Conservation (phyloP, 2,329 filamentous ascomycete genomes). For the Beauveria varroae region DNA sequence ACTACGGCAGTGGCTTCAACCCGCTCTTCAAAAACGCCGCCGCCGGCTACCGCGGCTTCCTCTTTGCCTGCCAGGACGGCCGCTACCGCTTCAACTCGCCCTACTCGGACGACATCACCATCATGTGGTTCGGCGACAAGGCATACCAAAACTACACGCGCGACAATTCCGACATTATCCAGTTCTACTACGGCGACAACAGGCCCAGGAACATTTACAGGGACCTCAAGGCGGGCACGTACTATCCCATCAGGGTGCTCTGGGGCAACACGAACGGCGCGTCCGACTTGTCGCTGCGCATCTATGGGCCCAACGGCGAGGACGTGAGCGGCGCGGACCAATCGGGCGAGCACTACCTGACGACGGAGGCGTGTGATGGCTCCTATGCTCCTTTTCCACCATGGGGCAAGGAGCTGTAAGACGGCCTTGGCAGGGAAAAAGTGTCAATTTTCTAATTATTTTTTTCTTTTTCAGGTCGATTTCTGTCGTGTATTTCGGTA, state of each 20-base stretch:
- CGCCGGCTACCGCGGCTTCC: constrained; percentile 10
- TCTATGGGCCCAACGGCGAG: constrained; percentile 10
- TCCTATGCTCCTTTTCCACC: constrained; percentile 5
- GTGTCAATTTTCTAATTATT: background rate
- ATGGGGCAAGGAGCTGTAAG: background rate
- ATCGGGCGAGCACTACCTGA: constrained; percentile 6
- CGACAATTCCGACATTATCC: constrained; percentile 11
- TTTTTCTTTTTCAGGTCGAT: background rate
- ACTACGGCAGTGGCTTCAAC: background rate
- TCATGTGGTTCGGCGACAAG: constrained; percentile 12
- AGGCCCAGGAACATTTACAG: background rate
- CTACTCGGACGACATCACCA: constrained; percentile 13
- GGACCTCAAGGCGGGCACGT: constrained; percentile 8
- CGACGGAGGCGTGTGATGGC: constrained; percentile 12
- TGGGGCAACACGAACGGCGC: constrained; percentile 11
- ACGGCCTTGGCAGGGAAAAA: background rate
- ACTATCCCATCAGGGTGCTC: constrained; percentile 13
- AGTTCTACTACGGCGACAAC: constrained; percentile 12
- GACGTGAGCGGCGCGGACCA: constrained; percentile 1
- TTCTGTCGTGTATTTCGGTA: background rate
- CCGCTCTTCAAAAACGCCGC: constrained; percentile 7
- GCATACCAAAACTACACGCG: constrained; percentile 4
- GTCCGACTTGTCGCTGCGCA: constrained; percentile 8
- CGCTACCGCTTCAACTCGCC: constrained; percentile 11
- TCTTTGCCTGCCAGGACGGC: constrained; percentile 12